Percentiles rank a stretch among this genome's conserved stretches.
Evolutionary conservation across 1,139 yeast species (phyloP).

Genomic region (Martiniozyma asiatica): DNA sequence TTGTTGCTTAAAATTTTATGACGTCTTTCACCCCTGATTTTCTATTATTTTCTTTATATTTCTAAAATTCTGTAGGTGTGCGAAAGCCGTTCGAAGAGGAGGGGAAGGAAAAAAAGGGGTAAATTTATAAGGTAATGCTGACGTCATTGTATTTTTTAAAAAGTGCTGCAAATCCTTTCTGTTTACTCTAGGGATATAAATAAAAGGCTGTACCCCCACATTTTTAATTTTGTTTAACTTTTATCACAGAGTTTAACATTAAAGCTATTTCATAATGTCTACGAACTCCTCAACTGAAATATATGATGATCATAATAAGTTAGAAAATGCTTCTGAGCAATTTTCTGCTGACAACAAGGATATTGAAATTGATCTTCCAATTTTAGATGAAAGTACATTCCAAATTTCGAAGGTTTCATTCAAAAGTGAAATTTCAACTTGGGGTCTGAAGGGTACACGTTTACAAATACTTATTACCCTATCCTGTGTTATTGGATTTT

Average conservation of each 20-base stretch:
- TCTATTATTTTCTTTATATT: too few species aligned
- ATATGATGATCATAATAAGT: conserved; percentile 2
- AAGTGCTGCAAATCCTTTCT: too few species aligned
- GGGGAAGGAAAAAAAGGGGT: too few species aligned
- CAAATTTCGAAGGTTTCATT: background rate
- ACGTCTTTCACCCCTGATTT: too few species aligned
- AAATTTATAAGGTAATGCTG: too few species aligned
- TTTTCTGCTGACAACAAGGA: background rate
- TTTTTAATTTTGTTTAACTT: background rate
- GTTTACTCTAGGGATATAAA: background rate
- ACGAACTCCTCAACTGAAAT: conserved; percentile 1
- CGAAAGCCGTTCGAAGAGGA: too few species aligned
- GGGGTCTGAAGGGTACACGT: conserved; percentile 35
- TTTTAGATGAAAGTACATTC: conserved; percentile 1
- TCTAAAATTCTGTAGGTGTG: too few species aligned
- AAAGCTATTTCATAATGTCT: background rate
- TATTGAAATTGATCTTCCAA: conserved; percentile 22
- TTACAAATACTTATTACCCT: conserved; percentile 37
- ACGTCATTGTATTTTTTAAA: too few species aligned
- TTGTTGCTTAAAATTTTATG: too few species aligned
- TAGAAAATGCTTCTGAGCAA: conserved; percentile 2
- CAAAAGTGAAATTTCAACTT: conserved; percentile 2
- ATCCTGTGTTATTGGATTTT: conserved; percentile 54
- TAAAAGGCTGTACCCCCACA: background rate
- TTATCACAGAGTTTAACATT: background rate